Evolutionary conservation across 225 moss, liverwort and hornwort genomes (phyloP).

Genomic region (Sphagnum contortum): DNA sequence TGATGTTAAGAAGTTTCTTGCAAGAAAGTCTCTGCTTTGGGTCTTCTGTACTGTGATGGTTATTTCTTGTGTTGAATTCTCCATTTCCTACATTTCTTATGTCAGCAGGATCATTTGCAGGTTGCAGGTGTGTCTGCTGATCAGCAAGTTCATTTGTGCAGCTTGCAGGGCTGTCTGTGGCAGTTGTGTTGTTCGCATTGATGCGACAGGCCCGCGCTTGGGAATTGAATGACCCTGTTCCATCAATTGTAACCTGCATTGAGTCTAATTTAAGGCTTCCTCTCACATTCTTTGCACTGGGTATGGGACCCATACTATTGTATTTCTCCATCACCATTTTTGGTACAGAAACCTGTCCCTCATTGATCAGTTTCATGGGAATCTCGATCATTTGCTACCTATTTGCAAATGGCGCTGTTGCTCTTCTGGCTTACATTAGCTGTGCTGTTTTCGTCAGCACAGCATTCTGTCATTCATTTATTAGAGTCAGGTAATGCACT

Average conservation of each 20-base stretch:
- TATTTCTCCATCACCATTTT: slow-evolving; percentile 63
- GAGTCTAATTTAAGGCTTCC: slow-evolving; percentile 73
- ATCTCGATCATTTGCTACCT: slow-evolving; percentile 75
- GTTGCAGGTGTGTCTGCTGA: no score
- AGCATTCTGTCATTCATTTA: slow-evolving; percentile 51
- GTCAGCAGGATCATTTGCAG: no score
- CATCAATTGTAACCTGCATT: slow-evolving; percentile 62
- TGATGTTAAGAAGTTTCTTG: no score
- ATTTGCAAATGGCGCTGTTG: slow-evolving; percentile 71
- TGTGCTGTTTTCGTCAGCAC: slow-evolving; percentile 48
- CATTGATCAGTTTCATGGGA: slow-evolving; percentile 77
- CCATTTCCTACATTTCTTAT: no score
- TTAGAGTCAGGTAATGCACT: slow-evolving; percentile 46
- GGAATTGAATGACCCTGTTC: slow-evolving; percentile 72
- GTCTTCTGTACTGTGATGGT: no score
- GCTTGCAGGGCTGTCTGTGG: slow-evolving; percentile 67
- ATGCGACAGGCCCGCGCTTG: slow-evolving; percentile 91
- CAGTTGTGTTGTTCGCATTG: slow-evolving; percentile 75
- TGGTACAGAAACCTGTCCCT: slow-evolving; percentile 61
- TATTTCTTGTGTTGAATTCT: no score
- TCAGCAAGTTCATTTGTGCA: slow-evolving; percentile 20
- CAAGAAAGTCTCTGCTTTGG: no score
- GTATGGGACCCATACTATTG: slow-evolving; percentile 61
- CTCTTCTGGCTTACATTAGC: slow-evolving; percentile 55
- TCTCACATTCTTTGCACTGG: slow-evolving; percentile 50